Percentiles rank a stretch among this genome's conserved stretches.
These are phyloP conservation scores for Aspergillus saccharolyticus DNA, from an alignment of 495 filamentous ascomycete species.

Conservation along the genomic window DNA sequence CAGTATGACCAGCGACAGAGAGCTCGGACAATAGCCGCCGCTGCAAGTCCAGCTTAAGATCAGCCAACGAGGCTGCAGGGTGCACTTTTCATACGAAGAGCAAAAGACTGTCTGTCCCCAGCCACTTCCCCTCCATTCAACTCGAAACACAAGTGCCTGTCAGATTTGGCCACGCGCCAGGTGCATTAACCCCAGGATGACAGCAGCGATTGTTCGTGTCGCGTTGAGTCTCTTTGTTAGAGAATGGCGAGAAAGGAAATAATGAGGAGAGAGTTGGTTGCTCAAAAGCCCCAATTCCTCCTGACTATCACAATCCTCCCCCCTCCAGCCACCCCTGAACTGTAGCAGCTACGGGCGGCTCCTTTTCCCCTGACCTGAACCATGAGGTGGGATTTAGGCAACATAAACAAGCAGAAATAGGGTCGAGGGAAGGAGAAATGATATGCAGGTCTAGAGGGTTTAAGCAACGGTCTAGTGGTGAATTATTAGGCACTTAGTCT, in stretches of 20 bases:
- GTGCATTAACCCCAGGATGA: neutral
- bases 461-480: slow-evolving; percentile 6
- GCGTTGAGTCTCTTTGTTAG: neutral
- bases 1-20: neutral
- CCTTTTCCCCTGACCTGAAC: neutral
- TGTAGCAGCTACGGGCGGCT: too few relatives aligned
- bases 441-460: slow-evolving; percentile 3
- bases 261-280: neutral
- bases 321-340: too few relatives aligned
- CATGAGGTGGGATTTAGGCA: neutral
- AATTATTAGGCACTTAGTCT: slow-evolving; percentile 2
- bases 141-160: neutral
- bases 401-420: neutral
- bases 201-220: neutral
- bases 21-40: slow-evolving; percentile 12
- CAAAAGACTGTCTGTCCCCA: neutral
- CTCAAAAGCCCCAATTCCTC: neutral
- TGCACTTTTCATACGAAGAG: neutral
- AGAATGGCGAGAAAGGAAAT: neutral
- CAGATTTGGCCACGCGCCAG: neutral
- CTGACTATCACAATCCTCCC: neutral
- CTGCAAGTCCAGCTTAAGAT: neutral
- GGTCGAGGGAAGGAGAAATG: neutral
- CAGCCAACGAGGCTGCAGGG: neutral
- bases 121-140: neutral